Evolutionary conservation across 257 asterid species (phyloP).

Genomic region (Thymus mandschuricus): DNA sequence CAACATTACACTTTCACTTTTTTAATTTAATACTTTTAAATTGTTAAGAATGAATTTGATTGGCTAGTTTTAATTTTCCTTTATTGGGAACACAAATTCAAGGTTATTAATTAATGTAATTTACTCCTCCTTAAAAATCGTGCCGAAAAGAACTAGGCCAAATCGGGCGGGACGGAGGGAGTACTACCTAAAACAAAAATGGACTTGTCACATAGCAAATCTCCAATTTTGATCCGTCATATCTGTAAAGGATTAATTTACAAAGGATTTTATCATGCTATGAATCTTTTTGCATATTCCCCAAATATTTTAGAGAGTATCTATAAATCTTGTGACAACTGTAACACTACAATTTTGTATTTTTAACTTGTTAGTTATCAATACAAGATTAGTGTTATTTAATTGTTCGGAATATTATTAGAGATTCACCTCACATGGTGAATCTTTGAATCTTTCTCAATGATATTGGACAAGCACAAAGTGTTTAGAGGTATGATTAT

Average conservation of each 20-base stretch:
- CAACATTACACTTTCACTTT: no score
- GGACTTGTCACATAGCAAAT: no score
- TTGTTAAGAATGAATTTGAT: no score
- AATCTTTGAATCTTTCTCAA: constrained; percentile 20
- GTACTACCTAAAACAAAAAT: no score
- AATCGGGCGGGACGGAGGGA: no score
- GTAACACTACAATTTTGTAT: neutral
- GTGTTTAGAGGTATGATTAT: constrained; percentile 9
- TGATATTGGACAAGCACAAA: constrained; percentile 26
- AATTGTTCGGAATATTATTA: constrained; percentile 1
- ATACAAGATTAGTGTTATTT: neutral
- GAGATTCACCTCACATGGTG: constrained; percentile 23
- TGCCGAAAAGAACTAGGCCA: no score
- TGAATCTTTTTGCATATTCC: neutral
- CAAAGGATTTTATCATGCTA: neutral
- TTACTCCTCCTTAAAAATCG: no score
- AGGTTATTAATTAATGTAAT: no score
- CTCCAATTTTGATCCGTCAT: no score
- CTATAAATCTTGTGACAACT: neutral
- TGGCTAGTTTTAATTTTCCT: no score
- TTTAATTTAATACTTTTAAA: no score
- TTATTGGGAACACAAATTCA: no score
- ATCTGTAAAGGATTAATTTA: neutral
- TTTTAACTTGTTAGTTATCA: neutral
- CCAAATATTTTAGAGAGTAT: neutral